Evolutionary conservation across 371 early-diverging fungal species (phyloP), one percentile per base, ranked within the genome.

Genomic region (Basidiobolus meristosporus): DNA sequence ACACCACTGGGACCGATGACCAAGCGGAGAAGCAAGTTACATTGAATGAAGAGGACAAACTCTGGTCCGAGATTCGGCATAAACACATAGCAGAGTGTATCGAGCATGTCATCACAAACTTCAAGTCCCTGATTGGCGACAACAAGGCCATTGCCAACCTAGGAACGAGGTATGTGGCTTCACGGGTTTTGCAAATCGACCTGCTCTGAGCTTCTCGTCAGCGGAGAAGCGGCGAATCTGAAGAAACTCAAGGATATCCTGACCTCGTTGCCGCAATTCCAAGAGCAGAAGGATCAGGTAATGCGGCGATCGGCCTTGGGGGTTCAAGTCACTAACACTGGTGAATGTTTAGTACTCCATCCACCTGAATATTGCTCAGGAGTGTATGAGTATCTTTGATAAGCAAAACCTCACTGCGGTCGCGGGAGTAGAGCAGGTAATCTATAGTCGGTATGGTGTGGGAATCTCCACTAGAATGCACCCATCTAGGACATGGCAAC

Each of bases 21-120:
- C 41, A 51, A 0, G 52, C 50, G 3, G 67, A 70, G 42, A 59
- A 69, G 47, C 68, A 74, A 36, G 67, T 64, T 0, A 57, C 62
- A 3, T 51, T 77, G 38, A 79, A 80, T 42, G 83, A 82, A 38
- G 52, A 59, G 17, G 90, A 90, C 47, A 54, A 57, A 2, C 63
- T 89, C 3, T 90, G 82, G 62, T 63, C 69, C 26, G 68, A 73
- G 7, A 73, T 87, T 45, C 77, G 97, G 7, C 91, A 92, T 53
- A 71, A 73, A 59, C 96, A 96, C 51, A 92, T 92, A 54, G 85
- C 89, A 9, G 91, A 88, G 26, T 80, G 85, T 1, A 80, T 78
- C 15, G 74, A 81, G 20, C 72, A 81, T 19, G 63, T 98, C 29
- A 65, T 77, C 32, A 65, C 65, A 36, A 70, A 78, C 28, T 85